phyloP scores from a whole-genome alignment of 2,329 filamentous ascomycete genomes.

The Calonectria hongkongensis region DNA sequence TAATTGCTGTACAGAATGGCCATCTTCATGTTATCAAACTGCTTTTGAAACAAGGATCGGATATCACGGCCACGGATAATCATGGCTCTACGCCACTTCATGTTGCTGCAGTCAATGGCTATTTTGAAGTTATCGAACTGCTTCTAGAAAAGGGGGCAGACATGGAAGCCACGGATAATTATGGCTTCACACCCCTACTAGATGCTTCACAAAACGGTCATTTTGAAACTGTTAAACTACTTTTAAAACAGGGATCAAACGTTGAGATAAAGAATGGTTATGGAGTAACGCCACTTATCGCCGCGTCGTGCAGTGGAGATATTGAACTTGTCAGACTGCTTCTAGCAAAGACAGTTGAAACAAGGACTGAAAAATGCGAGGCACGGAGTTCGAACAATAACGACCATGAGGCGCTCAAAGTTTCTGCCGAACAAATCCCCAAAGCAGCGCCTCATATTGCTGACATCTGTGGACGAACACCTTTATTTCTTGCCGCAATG shows the following conservation, averaged over 20 bases:
- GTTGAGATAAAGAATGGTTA: background rate
- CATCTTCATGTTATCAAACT: background rate
- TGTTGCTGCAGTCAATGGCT: background rate
- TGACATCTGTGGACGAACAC: background rate
- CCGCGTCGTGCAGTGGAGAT: background rate
- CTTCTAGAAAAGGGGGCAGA: background rate
- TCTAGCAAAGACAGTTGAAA: background rate
- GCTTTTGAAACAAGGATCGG: background rate
- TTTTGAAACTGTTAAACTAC: background rate
- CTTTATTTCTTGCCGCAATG: background rate
- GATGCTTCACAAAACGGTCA: background rate
- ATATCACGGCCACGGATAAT: no score
- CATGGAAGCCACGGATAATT: background rate
- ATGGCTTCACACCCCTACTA: background rate
- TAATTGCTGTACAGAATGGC: background rate
- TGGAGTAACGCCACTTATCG: background rate
- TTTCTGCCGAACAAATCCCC: rapidly evolving
- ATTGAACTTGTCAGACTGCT: background rate
- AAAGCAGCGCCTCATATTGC: no score
- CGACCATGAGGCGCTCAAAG: background rate
- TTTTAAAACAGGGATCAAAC: background rate
- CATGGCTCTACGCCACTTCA: no score
- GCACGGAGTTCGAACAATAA: rapidly evolving
- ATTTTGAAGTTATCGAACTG: background rate
- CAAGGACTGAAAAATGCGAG: no score